A percentile compares a stretch with the other conserved stretches of the same genome.
phyloP scores from a whole-genome alignment of 108 stramenopile genomes.

The Asterionellopsis glacialis region DNA sequence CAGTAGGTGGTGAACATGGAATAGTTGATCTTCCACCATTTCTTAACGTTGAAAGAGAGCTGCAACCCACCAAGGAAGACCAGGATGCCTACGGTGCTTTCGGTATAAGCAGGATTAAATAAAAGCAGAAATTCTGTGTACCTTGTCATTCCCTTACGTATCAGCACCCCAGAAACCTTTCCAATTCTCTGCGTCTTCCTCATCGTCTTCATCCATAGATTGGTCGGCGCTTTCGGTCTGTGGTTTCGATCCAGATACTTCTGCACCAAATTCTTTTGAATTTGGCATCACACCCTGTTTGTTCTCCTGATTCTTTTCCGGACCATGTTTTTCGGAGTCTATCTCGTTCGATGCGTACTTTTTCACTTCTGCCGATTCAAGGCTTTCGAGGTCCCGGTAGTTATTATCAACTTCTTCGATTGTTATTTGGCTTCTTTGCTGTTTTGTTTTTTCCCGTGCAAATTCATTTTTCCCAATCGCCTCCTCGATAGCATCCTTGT shows the following conservation, averaged over 20 bases:
- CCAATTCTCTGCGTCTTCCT: too few species aligned
- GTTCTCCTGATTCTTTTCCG: too few species aligned
- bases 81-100: constrained; percentile 45
- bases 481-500: neutral
- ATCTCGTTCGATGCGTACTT: neutral
- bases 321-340: too few species aligned
- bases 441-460: neutral
- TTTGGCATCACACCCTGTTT: too few species aligned
- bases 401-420: neutral
- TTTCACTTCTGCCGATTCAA: neutral
- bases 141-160: too few species aligned
- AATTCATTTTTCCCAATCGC: neutral
- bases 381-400: neutral
- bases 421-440: neutral
- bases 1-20: constrained; percentile 18
- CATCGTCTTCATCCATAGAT: too few species aligned
- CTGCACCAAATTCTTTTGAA: too few species aligned
- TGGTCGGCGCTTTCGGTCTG: too few species aligned
- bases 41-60: constrained; percentile 47
- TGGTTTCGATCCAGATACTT: too few species aligned
- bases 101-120: constrained; percentile 13
- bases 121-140: too few species aligned
- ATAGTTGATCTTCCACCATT: constrained; percentile 66
- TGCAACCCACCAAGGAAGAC: constrained; percentile 29
- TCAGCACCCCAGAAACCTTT: too few species aligned